These are phyloP conservation scores for Aspergillus wentii DNA, from an alignment of 495 filamentous ascomycete species.

Conservation along the genomic window DNA sequence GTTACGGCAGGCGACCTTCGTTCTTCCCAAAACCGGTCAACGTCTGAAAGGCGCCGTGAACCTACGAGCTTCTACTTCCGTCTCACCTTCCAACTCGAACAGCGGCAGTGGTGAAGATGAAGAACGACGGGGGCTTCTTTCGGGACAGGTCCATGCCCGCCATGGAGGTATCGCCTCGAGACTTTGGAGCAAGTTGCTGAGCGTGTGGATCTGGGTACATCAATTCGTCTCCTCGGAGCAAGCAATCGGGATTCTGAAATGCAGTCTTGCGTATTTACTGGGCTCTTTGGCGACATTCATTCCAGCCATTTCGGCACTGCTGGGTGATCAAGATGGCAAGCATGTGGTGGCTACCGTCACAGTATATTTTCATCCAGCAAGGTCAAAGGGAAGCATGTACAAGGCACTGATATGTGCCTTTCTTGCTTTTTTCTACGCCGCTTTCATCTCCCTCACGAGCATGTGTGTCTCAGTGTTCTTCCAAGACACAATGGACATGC, in stretches of 20 bases:
- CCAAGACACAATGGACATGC: constrained; percentile 55
- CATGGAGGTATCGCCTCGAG: constrained; percentile 12
- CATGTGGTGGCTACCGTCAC: constrained; percentile 91
- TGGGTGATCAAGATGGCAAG: constrained; percentile 90
- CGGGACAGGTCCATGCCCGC: constrained; percentile 17
- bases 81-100: constrained; percentile 6
- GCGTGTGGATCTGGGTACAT: constrained; percentile 17
- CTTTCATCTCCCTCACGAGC: constrained; percentile 73
- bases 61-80: constrained; percentile 27
- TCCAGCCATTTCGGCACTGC: constrained; percentile 59
- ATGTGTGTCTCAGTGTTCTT: constrained; percentile 84
- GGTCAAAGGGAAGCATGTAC: constrained; percentile 84
- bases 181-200: constrained; percentile 6
- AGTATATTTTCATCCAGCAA: constrained; percentile 95
- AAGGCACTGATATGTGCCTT: constrained; percentile 82
- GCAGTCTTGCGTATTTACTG: constrained; percentile 85
- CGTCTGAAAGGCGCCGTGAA: constrained; percentile 48
- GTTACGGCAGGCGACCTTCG: constrained; percentile 51
- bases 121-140: constrained; percentile 38
- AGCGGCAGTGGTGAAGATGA: constrained; percentile 20
- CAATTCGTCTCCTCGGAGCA: constrained; percentile 47
- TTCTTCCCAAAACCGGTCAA: constrained; percentile 48
- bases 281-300: constrained; percentile 87
- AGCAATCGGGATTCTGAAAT: constrained; percentile 81
- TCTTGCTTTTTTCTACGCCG: constrained; percentile 77